Evolutionary conservation across 805 yeast species (phyloP).

Genomic region (Ogataea pini): DNA sequence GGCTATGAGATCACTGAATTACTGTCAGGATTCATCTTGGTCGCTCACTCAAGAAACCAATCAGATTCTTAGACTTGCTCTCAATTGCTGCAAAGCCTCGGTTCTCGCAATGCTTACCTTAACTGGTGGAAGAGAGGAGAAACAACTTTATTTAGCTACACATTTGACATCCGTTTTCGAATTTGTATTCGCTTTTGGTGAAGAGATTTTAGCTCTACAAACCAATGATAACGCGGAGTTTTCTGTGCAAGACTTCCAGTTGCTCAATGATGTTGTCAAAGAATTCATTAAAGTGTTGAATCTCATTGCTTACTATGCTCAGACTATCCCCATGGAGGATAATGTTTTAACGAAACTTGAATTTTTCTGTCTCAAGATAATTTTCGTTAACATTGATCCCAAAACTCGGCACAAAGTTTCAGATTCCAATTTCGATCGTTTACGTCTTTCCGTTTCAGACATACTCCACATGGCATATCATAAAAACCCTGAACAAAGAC

Average conservation of each 20-base stretch:
- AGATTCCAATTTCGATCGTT: conserved; percentile 23
- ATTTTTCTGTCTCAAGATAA: conserved; percentile 44
- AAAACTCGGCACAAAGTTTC: conserved; percentile 29
- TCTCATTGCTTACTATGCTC: conserved; percentile 22
- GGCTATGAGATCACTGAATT: conserved; percentile 31
- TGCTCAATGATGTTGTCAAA: not conserved
- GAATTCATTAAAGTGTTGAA: conserved; percentile 16
- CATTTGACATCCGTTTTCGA: conserved; percentile 43
- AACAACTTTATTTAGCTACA: conserved; percentile 46
- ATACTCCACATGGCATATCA: conserved; percentile 42
- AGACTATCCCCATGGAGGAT: conserved; percentile 43
- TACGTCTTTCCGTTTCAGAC: conserved; percentile 34
- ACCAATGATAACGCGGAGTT: not conserved
- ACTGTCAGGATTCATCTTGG: conserved; percentile 25
- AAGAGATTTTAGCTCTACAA: conserved; percentile 10
- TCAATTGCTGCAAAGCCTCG: conserved; percentile 35
- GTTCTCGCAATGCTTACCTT: conserved; percentile 43
- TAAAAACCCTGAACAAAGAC: conserved; percentile 50
- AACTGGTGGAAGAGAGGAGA: conserved; percentile 42
- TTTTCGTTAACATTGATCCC: conserved; percentile 40
- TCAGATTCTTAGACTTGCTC: conserved; percentile 18
- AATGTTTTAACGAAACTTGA: conserved; percentile 58
- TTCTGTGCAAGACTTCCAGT: not conserved
- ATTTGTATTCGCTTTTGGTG: conserved; percentile 35
- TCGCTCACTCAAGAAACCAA: conserved; percentile 17